A percentile compares a stretch with the other conserved stretches of the same genome.
Evolutionary conservation across 495 filamentous ascomycete genomes (phyloP).

Genomic region (Penicillium turbatum): DNA sequence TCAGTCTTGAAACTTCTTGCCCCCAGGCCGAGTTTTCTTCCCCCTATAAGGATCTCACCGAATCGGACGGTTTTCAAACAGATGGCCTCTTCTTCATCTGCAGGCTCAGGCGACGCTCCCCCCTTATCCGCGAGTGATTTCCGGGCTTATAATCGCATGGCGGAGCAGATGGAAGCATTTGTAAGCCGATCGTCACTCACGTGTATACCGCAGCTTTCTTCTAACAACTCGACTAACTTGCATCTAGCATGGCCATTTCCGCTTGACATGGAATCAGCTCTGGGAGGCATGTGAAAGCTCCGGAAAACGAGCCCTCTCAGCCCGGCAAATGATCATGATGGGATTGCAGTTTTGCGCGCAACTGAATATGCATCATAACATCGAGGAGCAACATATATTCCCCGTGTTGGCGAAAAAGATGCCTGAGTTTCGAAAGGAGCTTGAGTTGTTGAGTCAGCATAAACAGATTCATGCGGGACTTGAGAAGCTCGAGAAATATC

Average conservation of each 20-base stretch:
- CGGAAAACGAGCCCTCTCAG: conserved; percentile 53
- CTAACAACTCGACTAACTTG: conserved; percentile 5
- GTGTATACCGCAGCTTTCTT: not conserved
- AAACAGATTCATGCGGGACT: conserved; percentile 75
- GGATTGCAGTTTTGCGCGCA: conserved; percentile 63
- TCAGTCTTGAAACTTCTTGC: not conserved
- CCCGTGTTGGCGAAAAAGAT: conserved; percentile 72
- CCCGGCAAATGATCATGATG: conserved; percentile 59
- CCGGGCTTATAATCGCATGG: conserved; percentile 62
- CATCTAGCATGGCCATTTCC: conserved; percentile 70
- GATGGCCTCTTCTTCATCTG: not conserved
- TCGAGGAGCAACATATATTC: conserved; percentile 82
- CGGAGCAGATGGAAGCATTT: conserved; percentile 74
- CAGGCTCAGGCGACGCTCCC: conserved; percentile 4
- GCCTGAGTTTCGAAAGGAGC: conserved; percentile 68
- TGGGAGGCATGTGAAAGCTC: conserved; percentile 56
- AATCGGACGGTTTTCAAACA: conserved; percentile 9
- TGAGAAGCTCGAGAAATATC: conserved; percentile 66
- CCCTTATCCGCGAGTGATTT: conserved; percentile 55
- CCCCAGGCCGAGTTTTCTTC: conserved; percentile 1
- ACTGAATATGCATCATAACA: conserved; percentile 72
- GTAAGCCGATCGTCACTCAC: conserved; percentile 37
- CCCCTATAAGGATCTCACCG: not conserved
- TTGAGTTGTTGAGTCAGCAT: conserved; percentile 74
- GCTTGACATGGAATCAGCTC: conserved; percentile 64